phyloP scores from a whole-genome alignment of 176 grass and related monocot genomes.

The Avena atlantica region DNA sequence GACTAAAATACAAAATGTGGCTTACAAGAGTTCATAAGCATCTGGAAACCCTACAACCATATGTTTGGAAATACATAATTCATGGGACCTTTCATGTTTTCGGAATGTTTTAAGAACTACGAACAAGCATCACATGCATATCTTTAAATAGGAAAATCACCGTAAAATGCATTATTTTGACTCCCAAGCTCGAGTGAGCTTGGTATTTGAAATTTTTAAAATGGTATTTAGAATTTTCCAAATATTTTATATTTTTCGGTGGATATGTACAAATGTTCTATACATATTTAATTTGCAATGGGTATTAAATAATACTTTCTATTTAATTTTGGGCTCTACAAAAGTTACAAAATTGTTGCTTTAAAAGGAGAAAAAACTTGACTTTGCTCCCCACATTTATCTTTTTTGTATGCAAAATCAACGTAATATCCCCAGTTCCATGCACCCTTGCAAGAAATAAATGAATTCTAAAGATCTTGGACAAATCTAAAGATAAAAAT shows the following conservation, averaged over 20 bases:
- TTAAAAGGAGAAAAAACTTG: neutral
- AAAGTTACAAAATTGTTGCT: neutral
- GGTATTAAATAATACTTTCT: too few species aligned
- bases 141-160: neutral
- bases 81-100: neutral
- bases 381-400: neutral
- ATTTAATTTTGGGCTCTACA: too few species aligned
- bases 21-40: neutral
- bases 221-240: neutral
- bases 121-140: neutral
- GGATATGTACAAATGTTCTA: neutral
- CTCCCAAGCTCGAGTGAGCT: neutral
- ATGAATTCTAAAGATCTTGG: too few species aligned
- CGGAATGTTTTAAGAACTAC: neutral
- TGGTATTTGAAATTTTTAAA: too few species aligned
- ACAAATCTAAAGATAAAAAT: too few species aligned
- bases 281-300: too few species aligned
- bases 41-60: neutral
- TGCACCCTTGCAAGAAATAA: too few species aligned
- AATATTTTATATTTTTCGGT: neutral
- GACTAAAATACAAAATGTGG: neutral
- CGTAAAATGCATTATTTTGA: neutral
- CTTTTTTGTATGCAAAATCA: too few species aligned
- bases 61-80: neutral
- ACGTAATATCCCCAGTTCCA: too few species aligned